phyloP scores from a whole-genome alignment of 1,284 basidiomycete species.

The Chalciporus sp. region DNA sequence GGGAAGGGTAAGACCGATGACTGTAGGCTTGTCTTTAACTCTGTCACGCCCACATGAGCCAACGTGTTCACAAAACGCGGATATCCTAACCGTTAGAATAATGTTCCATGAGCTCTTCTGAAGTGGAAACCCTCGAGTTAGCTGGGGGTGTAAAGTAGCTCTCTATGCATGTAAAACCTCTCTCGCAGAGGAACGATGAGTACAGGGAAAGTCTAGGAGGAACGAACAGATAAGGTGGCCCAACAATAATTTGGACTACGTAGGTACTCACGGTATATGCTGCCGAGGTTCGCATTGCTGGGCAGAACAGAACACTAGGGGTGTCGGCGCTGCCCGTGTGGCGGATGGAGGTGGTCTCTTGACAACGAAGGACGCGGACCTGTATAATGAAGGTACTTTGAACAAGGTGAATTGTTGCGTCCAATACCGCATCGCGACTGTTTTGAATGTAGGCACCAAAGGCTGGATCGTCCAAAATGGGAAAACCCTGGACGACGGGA shows the following conservation, averaged over 20 bases:
- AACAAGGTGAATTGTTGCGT: conserved; percentile 1
- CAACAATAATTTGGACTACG: neutral
- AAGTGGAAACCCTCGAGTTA: conserved; percentile 28
- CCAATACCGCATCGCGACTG: neutral
- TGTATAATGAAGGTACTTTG: neutral
- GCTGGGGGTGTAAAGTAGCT: conserved; percentile 47
- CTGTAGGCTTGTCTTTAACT: conserved; percentile 42
- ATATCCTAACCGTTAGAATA: conserved; percentile 42
- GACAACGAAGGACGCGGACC: conserved; percentile 34
- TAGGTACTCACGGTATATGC: conserved; percentile 33
- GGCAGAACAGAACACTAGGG: conserved; percentile 51
- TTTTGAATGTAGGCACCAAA: no score
- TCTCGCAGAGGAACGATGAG: conserved; percentile 53
- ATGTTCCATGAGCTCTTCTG: conserved; percentile 38
- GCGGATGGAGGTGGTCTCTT: conserved; percentile 43
- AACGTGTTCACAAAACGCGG: neutral
- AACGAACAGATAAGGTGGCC: neutral
- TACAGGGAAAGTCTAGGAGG: conserved; percentile 18
- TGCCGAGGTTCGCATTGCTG: conserved; percentile 41
- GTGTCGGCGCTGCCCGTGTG: conserved; percentile 52
- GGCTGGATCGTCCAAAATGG: no score
- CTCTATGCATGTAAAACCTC: conserved; percentile 63
- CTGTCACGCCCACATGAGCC: conserved; percentile 30
- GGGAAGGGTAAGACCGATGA: conserved; percentile 59
- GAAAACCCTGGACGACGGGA: no score